These are phyloP conservation scores for Anisodus acutangulus DNA, from an alignment of 257 asterid genomes.

Conservation along the genomic window DNA sequence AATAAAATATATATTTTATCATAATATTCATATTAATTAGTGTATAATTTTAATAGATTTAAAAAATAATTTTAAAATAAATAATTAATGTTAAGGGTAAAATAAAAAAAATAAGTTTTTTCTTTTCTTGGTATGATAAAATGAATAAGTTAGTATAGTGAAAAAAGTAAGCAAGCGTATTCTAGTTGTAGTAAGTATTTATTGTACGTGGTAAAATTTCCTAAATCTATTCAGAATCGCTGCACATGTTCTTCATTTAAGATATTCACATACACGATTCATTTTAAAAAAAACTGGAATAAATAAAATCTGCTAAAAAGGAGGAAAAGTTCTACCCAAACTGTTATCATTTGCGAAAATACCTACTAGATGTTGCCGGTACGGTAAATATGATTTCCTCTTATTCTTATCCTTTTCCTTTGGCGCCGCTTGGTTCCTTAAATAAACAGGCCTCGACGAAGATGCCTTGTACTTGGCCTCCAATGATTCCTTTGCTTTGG, in stretches of 20 bases:
- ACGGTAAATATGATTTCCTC: conserved; percentile 81
- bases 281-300: too few species aligned
- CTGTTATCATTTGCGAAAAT: conserved; percentile 60
- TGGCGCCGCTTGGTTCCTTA: conserved; percentile 35
- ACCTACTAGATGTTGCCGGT: conserved; percentile 73
- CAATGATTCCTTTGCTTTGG: conserved; percentile 8
- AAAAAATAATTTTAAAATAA: too few species aligned
- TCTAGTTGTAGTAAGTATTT: too few species aligned
- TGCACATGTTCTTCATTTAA: conserved; percentile 4
- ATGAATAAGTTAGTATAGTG: too few species aligned
- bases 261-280: not conserved
- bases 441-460: conserved; percentile 32
- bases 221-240: not conserved
- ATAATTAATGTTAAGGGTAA: too few species aligned
- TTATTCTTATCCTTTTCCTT: conserved; percentile 65
- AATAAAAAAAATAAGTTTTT: too few species aligned
- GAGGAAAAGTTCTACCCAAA: conserved; percentile 48
- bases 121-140: too few species aligned
- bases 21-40: too few species aligned
- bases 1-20: too few species aligned
- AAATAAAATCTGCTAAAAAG: conserved; percentile 34
- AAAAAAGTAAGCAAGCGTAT: too few species aligned
- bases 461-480: conserved; percentile 19
- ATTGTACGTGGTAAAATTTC: not conserved
- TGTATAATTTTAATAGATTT: too few species aligned